Evolutionary conservation across 2,329 filamentous ascomycete species (phyloP), one percentile per base, ranked within the genome.

Genomic region (Lasiodiplodia gonubiensis): DNA sequence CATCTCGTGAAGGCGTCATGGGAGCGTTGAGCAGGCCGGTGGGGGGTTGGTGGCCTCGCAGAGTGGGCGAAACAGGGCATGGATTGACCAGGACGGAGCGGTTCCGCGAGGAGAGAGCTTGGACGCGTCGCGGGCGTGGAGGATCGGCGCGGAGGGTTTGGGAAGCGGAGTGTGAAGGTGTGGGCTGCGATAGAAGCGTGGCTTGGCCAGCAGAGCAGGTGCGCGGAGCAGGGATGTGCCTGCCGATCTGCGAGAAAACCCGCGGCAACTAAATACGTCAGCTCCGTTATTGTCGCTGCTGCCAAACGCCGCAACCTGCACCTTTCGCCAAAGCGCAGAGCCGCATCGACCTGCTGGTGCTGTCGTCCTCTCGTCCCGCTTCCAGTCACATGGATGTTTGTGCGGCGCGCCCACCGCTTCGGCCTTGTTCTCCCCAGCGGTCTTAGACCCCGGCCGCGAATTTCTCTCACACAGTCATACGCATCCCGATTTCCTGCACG

Each of bases 1-100:
- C 78, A 78, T 79, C 76, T 75, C 76, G 77, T 71, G 75, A 72
- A 73, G 77, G 76, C 75, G 75, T 79, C 78, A 80, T 79, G 68
- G 63, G 64, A 74, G 73, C 74, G 74, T 75, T 55, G 63, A 25
- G 54, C 53, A 39, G 64, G 59, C 61, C 67, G 37, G 35, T 23
- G 35, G 51, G 55, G 55, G 51, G 27, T 27, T 35, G 35, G 49
- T 63, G 66, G 66, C 55, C 66, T 67, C 66, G 48, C 51, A 39
- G 46, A 25, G 25, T 59, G 57, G 54, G 66, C 66, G 66, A 30
- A 63, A 57, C 35, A 61, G 66, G 27, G 66, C 66, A 67, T 67
- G 66, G 66, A 67, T 67, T 67, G 55, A 52, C 66, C 49, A 55
- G 48, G 48, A 33, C 46, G 39, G 63, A 23, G 37, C 37, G 21